Conservation (phyloP, 2,329 filamentous ascomycete genomes). For the Conoideocrella luteorostrata region DNA sequence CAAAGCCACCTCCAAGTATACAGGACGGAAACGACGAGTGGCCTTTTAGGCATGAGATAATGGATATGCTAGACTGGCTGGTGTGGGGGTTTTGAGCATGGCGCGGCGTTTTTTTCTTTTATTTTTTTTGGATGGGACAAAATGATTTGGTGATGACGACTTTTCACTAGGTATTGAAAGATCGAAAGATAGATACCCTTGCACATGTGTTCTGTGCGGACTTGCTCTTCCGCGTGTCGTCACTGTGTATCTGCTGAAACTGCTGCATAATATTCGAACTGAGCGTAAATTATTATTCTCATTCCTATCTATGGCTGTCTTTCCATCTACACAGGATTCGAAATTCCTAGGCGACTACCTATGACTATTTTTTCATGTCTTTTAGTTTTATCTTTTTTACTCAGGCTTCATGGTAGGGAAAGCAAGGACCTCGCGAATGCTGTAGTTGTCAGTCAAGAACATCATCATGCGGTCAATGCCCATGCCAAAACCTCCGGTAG, state of each 20-base stretch:
- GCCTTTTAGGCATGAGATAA: conserved; percentile 53
- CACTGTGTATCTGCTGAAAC: too few relatives aligned
- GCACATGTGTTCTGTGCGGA: not conserved
- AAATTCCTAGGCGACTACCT: too few relatives aligned
- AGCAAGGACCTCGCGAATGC: conserved; percentile 89
- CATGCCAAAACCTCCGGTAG: conserved; percentile 94
- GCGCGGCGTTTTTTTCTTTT: conserved; percentile 20
- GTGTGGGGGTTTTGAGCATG: conserved; percentile 17
- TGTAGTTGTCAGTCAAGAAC: conserved; percentile 91
- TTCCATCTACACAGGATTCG: too few relatives aligned
- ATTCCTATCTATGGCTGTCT: too few relatives aligned
- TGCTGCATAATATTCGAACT: too few relatives aligned
- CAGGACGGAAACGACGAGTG: conserved; percentile 75
- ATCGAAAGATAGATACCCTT: conserved; percentile 13
- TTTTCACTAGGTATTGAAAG: conserved; percentile 4
- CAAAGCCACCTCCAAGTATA: conserved; percentile 88
- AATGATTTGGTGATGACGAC: conserved; percentile 3
- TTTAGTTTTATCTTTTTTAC: conserved; percentile 24
- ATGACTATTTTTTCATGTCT: not conserved
- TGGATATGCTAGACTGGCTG: too few relatives aligned
- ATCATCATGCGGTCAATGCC: conserved; percentile 91
- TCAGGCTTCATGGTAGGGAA: conserved; percentile 99
- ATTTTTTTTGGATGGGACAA: conserved; percentile 1
- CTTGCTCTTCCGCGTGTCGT: not conserved
- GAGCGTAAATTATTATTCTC: too few relatives aligned